Conservation (phyloP, 1,284 basidiomycete species). For the Fistulina hepatica region DNA sequence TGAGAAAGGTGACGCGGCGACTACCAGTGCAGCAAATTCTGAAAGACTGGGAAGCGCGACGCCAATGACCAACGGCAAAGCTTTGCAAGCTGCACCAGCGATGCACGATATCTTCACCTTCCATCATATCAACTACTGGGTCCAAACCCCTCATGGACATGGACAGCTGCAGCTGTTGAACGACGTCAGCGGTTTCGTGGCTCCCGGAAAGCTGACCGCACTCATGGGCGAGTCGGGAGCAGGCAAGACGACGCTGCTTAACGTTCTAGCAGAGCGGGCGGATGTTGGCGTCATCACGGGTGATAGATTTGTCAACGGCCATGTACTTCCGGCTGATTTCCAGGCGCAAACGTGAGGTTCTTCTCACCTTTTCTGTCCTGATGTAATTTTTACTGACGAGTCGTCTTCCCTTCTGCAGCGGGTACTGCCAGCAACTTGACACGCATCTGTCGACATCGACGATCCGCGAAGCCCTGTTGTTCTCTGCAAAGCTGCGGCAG, state of each 20-base stretch:
- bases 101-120: slow-evolving; percentile 44
- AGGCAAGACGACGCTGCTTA: slow-evolving; percentile 75
- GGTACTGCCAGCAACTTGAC: slow-evolving; percentile 87
- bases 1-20: slow-evolving; percentile 16
- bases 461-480: slow-evolving; percentile 82
- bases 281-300: slow-evolving; percentile 80
- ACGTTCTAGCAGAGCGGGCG: slow-evolving; percentile 82
- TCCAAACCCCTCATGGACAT: slow-evolving; percentile 45
- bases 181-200: slow-evolving; percentile 73
- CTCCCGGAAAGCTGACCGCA: slow-evolving; percentile 61
- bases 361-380: slow-evolving; percentile 23
- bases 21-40: slow-evolving; percentile 6
- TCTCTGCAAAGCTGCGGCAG: slow-evolving; percentile 87
- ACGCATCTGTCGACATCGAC: slow-evolving; percentile 80
- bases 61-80: slow-evolving; percentile 12
- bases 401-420: too few relatives aligned
- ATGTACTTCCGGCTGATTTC: slow-evolving; percentile 66
- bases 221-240: slow-evolving; percentile 69
- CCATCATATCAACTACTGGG: slow-evolving; percentile 49
- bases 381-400: slow-evolving; percentile 43
- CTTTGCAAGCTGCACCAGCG: slow-evolving; percentile 10
- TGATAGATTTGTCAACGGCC: slow-evolving; percentile 73
- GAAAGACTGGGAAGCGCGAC: too few relatives aligned
- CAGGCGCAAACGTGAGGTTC: slow-evolving; percentile 37
- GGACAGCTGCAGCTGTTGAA: slow-evolving; percentile 44